Base-by-base conservation (phyloP, 1,284 basidiomycete genomes). In the Melampsora americana region DNA sequence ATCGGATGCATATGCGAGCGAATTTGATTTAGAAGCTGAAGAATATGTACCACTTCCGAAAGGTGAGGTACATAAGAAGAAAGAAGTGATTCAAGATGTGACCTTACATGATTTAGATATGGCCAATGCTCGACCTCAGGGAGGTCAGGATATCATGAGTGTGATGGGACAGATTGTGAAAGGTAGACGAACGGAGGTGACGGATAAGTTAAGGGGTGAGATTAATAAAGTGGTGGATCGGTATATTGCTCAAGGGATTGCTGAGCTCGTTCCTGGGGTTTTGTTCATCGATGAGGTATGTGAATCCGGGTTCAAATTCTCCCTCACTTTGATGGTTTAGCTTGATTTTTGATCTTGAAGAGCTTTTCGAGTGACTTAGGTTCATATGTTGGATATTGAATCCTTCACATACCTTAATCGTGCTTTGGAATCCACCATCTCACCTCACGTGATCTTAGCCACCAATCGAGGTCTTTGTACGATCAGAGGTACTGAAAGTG, bases 321-420 rank as follows among this genome's bases (percentile, higher is more conserved):
- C n/a, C n/a, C n/a, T n/a, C n/a, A n/a, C n/a, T n/a, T n/a, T n/a
- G n/a, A n/a, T n/a, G n/a, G n/a, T n/a, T n/a, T n/a, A n/a, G n/a
- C n/a, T n/a, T n/a, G n/a, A n/a, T n/a, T n/a, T n/a, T n/a, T n/a
- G n/a, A n/a, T n/a, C n/a, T n/a, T n/a, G n/a, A n/a, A n/a, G n/a
- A n/a, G n/a, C n/a, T n/a, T n/a, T n/a, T n/a, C n/a, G n/a, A n/a
- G n/a, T n/a, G n/a, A n/a, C 39, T 39, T 80, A 95, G 93, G 94
- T 98, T 26, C 95, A 99, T 85, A 98, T 98, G 95, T 89, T 99
- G 79, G 95, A 99, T 84, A 95, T 98, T 82, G 96, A 99, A 84
- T 97, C 95, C 84, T 99, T 98, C 86, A 98, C 95, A 9, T 99
- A 96, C 85, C 88, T 99, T 68, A 99, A 99, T 84, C 90, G 94